Evolutionary conservation across 108 stramenopile genomes (phyloP).

Genomic region (Skeletonema potamos): DNA sequence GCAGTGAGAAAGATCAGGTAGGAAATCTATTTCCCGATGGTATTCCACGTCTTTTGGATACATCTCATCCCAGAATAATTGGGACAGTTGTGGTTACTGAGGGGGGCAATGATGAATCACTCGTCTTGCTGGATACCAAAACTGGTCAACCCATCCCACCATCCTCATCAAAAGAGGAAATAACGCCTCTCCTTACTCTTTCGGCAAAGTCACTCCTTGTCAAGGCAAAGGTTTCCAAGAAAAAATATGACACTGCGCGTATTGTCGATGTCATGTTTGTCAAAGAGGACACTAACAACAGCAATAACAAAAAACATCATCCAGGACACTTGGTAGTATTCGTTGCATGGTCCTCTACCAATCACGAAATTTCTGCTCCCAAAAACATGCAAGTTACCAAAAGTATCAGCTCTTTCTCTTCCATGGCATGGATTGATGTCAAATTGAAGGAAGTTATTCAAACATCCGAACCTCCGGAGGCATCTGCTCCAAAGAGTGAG

Average conservation of each 20-base stretch:
- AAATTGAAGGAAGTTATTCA: not conserved
- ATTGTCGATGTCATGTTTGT: constrained; percentile 13
- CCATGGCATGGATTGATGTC: constrained; percentile 17
- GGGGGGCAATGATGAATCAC: not conserved
- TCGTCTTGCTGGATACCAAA: not conserved
- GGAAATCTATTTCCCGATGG: not conserved
- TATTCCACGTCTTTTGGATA: constrained; percentile 5
- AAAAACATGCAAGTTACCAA: not conserved
- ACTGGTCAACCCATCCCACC: constrained; percentile 6
- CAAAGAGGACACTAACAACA: not conserved
- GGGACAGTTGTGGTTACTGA: constrained; percentile 1
- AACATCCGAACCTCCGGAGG: not conserved
- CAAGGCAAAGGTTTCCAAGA: constrained; percentile 13
- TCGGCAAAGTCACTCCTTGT: constrained; percentile 19
- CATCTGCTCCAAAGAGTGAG: not conserved
- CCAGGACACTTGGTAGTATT: constrained; percentile 9
- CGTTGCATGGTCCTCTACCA: constrained; percentile 17
- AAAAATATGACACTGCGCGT: constrained; percentile 2
- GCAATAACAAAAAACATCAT: not conserved
- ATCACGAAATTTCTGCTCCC: not conserved
- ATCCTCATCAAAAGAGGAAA: not conserved
- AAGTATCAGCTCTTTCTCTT: constrained; percentile 1
- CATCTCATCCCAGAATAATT: not conserved
- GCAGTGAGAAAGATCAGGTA: not conserved
- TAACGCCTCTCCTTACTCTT: not conserved